A percentile compares a stretch with the other conserved stretches of the same genome.
phyloP scores from a whole-genome alignment of 805 yeast species.

The Candida maris region DNA sequence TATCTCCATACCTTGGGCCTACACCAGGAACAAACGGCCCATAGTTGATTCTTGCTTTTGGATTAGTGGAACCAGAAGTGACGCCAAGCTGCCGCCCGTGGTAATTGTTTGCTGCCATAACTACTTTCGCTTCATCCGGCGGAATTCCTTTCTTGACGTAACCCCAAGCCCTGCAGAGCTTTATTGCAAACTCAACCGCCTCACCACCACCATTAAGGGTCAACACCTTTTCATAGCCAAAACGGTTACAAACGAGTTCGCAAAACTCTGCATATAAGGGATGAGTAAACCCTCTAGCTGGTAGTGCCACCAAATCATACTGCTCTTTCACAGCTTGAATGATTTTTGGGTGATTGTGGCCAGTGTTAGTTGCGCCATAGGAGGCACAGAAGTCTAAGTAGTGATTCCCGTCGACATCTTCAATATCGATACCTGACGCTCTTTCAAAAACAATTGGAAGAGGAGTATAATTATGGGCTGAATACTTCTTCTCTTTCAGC shows the following conservation, averaged over 20 bases:
- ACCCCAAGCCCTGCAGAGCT: conserved; percentile 33
- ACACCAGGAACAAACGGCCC: conserved; percentile 29
- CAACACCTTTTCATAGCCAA: conserved; percentile 29
- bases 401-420: conserved; percentile 26
- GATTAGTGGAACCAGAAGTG: conserved; percentile 29
- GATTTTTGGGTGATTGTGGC: conserved; percentile 27
- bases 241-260: conserved; percentile 25
- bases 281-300: conserved; percentile 27
- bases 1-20: conserved; percentile 30
- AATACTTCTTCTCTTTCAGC: conserved; percentile 18
- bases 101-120: conserved; percentile 34
- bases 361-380: conserved; percentile 28
- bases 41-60: conserved; percentile 33
- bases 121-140: conserved; percentile 25
- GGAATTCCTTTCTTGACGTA: conserved; percentile 29
- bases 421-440: conserved; percentile 21
- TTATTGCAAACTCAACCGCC: conserved; percentile 37
- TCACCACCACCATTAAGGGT: conserved; percentile 34
- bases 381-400: conserved; percentile 28
- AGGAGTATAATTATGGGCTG: conserved; percentile 30
- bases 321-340: conserved; percentile 32
- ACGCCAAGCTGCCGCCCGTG: conserved; percentile 40
- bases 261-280: conserved; percentile 22
- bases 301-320: conserved; percentile 28
- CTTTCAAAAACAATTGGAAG: conserved; percentile 24